Percentiles rank a stretch among this genome's conserved stretches.
Conservation (phyloP, 768 basidiomycete species). For the Galerina marginata region DNA sequence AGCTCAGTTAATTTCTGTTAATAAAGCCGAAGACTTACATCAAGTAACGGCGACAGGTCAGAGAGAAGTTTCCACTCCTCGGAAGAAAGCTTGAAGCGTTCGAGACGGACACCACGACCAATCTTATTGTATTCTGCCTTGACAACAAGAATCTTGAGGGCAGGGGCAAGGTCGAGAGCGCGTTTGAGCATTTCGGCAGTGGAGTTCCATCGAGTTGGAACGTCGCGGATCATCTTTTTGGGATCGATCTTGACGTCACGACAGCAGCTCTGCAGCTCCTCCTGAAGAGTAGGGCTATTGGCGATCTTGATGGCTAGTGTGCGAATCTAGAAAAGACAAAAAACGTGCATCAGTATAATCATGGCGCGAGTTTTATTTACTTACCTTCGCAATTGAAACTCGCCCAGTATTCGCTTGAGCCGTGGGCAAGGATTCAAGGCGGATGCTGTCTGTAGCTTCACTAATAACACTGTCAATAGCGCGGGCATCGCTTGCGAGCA, state of each 20-base stretch:
- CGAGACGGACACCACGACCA: too few relatives aligned
- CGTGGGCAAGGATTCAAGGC: neutral
- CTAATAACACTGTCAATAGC: slow-evolving; percentile 16
- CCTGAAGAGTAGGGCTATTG: neutral
- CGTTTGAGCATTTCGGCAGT: neutral
- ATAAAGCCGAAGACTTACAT: neutral
- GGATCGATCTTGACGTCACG: neutral
- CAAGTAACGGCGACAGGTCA: neutral
- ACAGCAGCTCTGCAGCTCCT: neutral
- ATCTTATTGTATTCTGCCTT: neutral
- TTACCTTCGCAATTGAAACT: slow-evolving; percentile 18
- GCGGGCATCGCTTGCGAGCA: slow-evolving; percentile 21
- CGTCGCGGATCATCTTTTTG: neutral
- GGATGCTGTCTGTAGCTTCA: neutral
- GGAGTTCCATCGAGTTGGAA: neutral
- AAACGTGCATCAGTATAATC: too few relatives aligned
- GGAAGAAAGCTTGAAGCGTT: neutral
- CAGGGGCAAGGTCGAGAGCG: neutral
- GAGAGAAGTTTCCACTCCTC: neutral
- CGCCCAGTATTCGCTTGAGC: neutral
- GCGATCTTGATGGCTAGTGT: neutral
- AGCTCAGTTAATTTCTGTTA: neutral
- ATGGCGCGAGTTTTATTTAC: neutral
- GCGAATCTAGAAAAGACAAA: too few relatives aligned
- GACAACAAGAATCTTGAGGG: neutral